Base-by-base conservation (phyloP, 1,284 basidiomycete genomes). In the Pseudozyma sp. region DNA sequence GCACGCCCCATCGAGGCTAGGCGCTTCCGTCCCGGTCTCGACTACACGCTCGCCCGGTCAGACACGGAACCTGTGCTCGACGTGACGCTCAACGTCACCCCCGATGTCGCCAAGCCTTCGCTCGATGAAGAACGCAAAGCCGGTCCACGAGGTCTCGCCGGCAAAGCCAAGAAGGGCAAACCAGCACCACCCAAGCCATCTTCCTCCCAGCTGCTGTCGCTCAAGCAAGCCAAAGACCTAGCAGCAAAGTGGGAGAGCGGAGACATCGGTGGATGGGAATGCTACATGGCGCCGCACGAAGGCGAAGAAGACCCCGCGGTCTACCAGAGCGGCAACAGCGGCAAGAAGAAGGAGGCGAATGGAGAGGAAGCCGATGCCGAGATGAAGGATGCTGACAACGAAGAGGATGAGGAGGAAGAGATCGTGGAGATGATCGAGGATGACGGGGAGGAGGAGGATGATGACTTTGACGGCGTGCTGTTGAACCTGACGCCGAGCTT, bases 251-350 rank as follows among this genome's bases (percentile, higher is more conserved):
- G 92, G 92, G 87, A 89, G 79, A 87, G 87, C 37, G 91, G 91
- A 16, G 90, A 92, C 71, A 93, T 93, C 88, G 94, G 94, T 58
- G 94, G 94, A 24, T 97, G 94, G 94, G 94, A 97, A 88, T 96
- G 94, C 84, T 97, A 97, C 85, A 93, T 97, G 90, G 92, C 94
- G 3, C 93, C 94, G 68, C 91, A 94, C 74, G 94, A 93, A 81
- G 92, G 92, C 74, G 94, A 95, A 76, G 78, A 80, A 29, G 81
- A 81, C 39, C 95, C 95, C 5, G 94, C 94, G 3, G 92, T 97
- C 16, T 97, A 97, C 85, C 91, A 93, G 53, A 85, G 86, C 47
- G 84, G 84, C 39, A 84, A 82, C 31, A 84, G 84, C 56, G 83
- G 84, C 81, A 72, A 69, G 67, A 73, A 78, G 66, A 65, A 71